Percentiles rank a stretch among this genome's conserved stretches.
Conservation (phyloP, 2,329 filamentous ascomycete genomes). For the Rhinocladiella similis region DNA sequence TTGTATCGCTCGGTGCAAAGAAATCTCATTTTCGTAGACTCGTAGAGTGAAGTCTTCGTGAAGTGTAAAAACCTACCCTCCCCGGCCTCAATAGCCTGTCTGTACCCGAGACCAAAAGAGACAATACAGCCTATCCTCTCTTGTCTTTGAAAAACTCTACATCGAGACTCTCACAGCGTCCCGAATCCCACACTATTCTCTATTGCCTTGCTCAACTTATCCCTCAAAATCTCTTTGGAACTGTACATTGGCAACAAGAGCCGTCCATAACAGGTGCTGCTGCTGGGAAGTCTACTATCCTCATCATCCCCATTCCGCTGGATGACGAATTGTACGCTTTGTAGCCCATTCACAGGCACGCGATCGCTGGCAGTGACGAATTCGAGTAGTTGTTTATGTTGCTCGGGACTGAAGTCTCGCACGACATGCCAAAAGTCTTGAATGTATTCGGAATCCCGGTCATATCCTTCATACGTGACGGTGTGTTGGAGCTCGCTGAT, state of each 20-base stretch:
- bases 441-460: slow-evolving; percentile 67
- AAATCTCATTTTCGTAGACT: too few relatives aligned
- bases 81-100: too few relatives aligned
- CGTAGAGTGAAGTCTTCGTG: too few relatives aligned
- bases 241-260: slow-evolving; percentile 82
- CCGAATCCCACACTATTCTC: slow-evolving; percentile 90
- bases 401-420: slow-evolving; percentile 55
- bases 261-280: slow-evolving; percentile 90
- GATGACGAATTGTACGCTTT: slow-evolving; percentile 79
- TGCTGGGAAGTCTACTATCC: slow-evolving; percentile 69
- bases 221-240: slow-evolving; percentile 66
- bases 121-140: too few relatives aligned
- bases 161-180: slow-evolving; percentile 56
- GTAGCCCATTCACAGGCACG: slow-evolving; percentile 81
- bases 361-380: slow-evolving; percentile 94
- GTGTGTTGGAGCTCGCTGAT: slow-evolving; percentile 69
- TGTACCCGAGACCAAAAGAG: too few relatives aligned
- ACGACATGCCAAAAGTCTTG: slow-evolving; percentile 84
- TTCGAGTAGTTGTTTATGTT: slow-evolving; percentile 77
- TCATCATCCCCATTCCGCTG: slow-evolving; percentile 71
- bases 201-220: slow-evolving; percentile 80
- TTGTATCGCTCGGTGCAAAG: too few relatives aligned
- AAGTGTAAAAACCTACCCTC: too few relatives aligned
- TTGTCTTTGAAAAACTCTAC: too few relatives aligned
- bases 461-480: slow-evolving; percentile 77